Conservation (phyloP, 2,329 filamentous ascomycete species). For the Talaromyces sp. region DNA sequence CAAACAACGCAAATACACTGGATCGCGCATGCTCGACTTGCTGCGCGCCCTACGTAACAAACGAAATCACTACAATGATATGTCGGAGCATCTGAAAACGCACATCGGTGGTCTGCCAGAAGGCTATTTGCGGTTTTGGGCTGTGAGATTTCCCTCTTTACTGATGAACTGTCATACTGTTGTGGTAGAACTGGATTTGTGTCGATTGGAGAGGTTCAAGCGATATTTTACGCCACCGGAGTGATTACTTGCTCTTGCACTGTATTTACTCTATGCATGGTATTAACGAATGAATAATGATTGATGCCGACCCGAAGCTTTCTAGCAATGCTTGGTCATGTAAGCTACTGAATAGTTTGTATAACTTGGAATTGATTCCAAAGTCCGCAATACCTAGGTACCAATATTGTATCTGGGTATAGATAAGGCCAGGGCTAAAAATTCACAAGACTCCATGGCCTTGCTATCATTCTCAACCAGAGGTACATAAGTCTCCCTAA, state of each 20-base stretch:
- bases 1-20: slow-evolving; percentile 93
- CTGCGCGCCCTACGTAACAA: slow-evolving; percentile 89
- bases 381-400: too few species aligned
- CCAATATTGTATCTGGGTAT: too few species aligned
- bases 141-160: slow-evolving; percentile 68
- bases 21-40: slow-evolving; percentile 74
- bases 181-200: slow-evolving; percentile 60
- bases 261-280: background rate
- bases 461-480: too few species aligned
- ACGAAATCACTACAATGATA: slow-evolving; percentile 95
- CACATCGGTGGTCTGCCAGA: slow-evolving; percentile 70
- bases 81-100: slow-evolving; percentile 71
- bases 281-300: background rate
- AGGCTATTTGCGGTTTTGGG: slow-evolving; percentile 82
- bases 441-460: too few species aligned
- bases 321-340: background rate
- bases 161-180: slow-evolving; percentile 74
- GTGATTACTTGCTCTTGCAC: slow-evolving; percentile 12
- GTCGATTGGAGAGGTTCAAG: slow-evolving; percentile 37
- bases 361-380: too few species aligned
- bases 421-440: too few species aligned
- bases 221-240: slow-evolving; percentile 38
- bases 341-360: background rate
- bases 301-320: background rate
- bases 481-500: too few species aligned